Conservation (phyloP, 148 eudicot species). For the Camellia lanceoleosa region DNA sequence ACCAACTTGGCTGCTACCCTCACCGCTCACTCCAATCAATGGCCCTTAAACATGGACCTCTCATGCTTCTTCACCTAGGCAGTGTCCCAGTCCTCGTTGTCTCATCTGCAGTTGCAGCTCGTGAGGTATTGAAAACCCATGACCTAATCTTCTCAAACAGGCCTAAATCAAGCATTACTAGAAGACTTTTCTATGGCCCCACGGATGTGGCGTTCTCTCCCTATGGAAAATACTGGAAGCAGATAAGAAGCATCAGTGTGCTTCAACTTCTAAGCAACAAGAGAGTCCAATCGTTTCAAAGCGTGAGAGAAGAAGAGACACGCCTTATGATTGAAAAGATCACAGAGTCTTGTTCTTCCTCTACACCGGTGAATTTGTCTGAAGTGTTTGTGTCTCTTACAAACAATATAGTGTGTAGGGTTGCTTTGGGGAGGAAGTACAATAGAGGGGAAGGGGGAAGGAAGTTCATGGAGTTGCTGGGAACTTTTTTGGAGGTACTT, state of each 20-base stretch:
- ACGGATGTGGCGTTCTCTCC: neutral
- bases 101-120: neutral
- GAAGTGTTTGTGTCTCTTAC: constrained; percentile 14
- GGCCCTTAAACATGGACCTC: neutral
- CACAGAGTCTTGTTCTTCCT: constrained; percentile 2
- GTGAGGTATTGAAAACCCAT: constrained; percentile 4
- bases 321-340: neutral
- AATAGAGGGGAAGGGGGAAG: neutral
- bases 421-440: constrained; percentile 15
- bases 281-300: constrained; percentile 23
- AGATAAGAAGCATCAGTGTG: constrained; percentile 29
- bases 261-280: constrained; percentile 22
- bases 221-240: constrained; percentile 23
- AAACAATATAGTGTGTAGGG: constrained; percentile 5
- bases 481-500: neutral
- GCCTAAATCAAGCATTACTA: neutral
- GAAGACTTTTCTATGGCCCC: neutral
- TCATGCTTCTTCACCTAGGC: neutral
- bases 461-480: neutral
- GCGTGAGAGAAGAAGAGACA: constrained; percentile 28
- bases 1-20: neutral
- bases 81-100: neutral
- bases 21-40: neutral
- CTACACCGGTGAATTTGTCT: neutral
- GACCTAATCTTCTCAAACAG: constrained; percentile 1